Conservation (phyloP, 257 asterid genomes). For the Apocynum venetum region DNA sequence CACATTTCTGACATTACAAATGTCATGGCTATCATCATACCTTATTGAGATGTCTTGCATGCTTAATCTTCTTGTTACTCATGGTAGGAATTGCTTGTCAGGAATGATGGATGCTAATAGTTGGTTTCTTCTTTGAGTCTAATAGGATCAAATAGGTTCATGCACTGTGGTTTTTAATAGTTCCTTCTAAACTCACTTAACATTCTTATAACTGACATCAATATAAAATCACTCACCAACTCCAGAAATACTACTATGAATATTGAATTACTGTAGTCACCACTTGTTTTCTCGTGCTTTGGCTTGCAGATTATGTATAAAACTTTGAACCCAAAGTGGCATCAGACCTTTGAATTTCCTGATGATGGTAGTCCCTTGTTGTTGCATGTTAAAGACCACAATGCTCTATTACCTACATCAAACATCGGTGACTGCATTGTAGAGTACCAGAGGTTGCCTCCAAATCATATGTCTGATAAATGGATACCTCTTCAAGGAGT, state of each 20-base stretch:
- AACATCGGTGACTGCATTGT: constrained; percentile 82
- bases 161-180: background rate
- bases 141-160: background rate
- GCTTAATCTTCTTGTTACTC: background rate
- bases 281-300: background rate
- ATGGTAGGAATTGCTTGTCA: no score
- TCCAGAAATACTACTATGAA: background rate
- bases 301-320: constrained; percentile 56
- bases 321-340: constrained; percentile 86
- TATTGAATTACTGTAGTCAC: background rate
- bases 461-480: constrained; percentile 81
- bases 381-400: constrained; percentile 90
- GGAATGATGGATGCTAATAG: background rate
- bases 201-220: background rate
- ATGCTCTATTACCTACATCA: constrained; percentile 65
- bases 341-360: constrained; percentile 85
- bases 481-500: constrained; percentile 99
- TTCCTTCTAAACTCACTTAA: background rate
- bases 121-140: background rate
- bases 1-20: background rate
- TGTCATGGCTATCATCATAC: no score
- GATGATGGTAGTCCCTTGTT: constrained; percentile 80
- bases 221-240: background rate
- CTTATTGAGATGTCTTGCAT: background rate
- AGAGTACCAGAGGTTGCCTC: constrained; percentile 82